Base-by-base conservation (phyloP, 768 basidiomycete genomes). In the Panaeolus papilionaceus region DNA sequence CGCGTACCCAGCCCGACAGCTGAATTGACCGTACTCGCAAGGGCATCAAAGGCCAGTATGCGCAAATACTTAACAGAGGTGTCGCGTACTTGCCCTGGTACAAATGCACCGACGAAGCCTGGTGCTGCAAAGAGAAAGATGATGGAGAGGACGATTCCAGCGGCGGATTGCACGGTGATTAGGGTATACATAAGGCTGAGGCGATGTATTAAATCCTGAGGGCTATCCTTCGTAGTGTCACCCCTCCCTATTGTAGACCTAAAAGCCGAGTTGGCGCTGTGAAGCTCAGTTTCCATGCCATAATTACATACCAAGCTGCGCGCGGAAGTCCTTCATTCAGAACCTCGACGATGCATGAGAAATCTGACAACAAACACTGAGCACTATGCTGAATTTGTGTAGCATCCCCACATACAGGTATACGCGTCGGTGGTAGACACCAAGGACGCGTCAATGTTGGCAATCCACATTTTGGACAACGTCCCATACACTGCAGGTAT, bases 401-500 rank as follows among this genome's bases (percentile, higher is more conserved):
- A 20, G 38, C 8, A 16, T 2, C 33, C 2, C 33, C 26, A 65
- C 69, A 65, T 67, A 68, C 69, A 74, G 10, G 73, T 74, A 51
- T 68, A 74, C 18, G 70, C 73, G 65, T 74, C 73, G 12, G 68
- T 70, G 2, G 73, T 74, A 0, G 70, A 70, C 28, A 74, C 73
- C 28, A 71, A 49, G 3, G 71, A 71, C 5, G 72, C 63, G 62
- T 74, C 73, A 45, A 74, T 74, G 45, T 72, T 71, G 9, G 73
- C 73, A 28, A 74, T 64, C 73, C 72, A 74, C 51, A 73, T 45
- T 49, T 74, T 74, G 40, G 69, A 69, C 3, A 74, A 64, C 2
- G 73, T 74, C 39, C 62, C 62, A 63, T 73, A 75, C 10, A 75
- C 51, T 12, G 72, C 74, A 20, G 74, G 74, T n/a, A 73, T 65